Percentiles rank a stretch among this genome's conserved stretches.
Evolutionary conservation across 2,329 filamentous ascomycete species (phyloP).

Genomic region (Fusarium pseudograminearum): DNA sequence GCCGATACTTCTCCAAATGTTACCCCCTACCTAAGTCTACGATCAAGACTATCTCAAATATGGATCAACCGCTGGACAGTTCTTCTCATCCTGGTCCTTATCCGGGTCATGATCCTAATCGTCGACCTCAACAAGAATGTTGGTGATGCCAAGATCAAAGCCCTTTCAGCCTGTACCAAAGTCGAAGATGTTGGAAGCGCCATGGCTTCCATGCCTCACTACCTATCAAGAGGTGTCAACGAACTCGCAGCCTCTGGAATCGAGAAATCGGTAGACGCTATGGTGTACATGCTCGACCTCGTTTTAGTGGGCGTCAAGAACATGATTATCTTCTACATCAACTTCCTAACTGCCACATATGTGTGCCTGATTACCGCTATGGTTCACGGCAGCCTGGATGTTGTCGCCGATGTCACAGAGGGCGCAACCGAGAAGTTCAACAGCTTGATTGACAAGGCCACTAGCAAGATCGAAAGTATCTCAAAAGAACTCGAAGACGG

Average conservation of each 20-base stretch:
- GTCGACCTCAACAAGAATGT: constrained; percentile 79
- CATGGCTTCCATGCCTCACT: constrained; percentile 98
- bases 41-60: constrained; percentile 89
- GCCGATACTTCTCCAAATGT: constrained; percentile 74
- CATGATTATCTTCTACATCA: constrained; percentile 91
- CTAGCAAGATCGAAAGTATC: constrained; percentile 69
- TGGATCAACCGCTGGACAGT: constrained; percentile 99
- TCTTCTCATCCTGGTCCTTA: constrained; percentile 85
- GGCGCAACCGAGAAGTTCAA: constrained; percentile 64
- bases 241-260: constrained; percentile 83
- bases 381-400: constrained; percentile 81
- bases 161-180: constrained; percentile 87
- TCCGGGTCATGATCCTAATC: constrained; percentile 82
- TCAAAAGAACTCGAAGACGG: constrained; percentile 62
- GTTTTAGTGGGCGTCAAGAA: constrained; percentile 86
- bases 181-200: constrained; percentile 94
- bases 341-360: constrained; percentile 90
- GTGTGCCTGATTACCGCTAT: constrained; percentile 89
- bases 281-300: constrained; percentile 83
- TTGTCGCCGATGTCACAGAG: constrained; percentile 67
- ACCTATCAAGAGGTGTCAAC: constrained; percentile 90
- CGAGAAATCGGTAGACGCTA: constrained; percentile 80
- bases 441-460: constrained; percentile 66
- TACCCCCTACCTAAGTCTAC: constrained; percentile 92
- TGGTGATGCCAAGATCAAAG: constrained; percentile 80